Conservation (phyloP, 108 stramenopile species). For the Discostella pseudostelligera region DNA sequence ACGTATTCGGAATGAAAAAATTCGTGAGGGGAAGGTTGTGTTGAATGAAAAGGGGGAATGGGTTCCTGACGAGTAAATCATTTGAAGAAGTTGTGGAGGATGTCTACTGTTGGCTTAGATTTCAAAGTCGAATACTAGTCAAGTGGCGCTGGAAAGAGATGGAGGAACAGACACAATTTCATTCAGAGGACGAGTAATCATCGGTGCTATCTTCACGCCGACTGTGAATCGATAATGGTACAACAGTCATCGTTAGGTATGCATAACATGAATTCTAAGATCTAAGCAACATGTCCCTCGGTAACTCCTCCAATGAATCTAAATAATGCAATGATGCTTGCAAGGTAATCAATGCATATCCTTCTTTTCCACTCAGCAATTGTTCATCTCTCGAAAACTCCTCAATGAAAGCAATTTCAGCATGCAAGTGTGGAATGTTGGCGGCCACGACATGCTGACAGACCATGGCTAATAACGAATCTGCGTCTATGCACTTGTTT, state of each 20-base stretch:
- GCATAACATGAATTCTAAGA: neutral
- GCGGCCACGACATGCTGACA: slow-evolving; percentile 80
- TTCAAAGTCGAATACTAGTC: no score
- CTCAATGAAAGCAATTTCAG: slow-evolving; percentile 83
- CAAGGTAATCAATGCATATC: slow-evolving; percentile 82
- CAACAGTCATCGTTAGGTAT: no score
- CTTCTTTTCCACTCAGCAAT: slow-evolving; percentile 79
- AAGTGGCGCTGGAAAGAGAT: no score
- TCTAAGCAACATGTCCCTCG: slow-evolving; percentile 49
- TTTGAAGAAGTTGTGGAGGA: neutral
- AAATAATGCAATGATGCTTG: slow-evolving; percentile 85
- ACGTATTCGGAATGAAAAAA: slow-evolving; percentile 26
- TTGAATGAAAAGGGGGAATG: slow-evolving; percentile 28
- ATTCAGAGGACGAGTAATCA: no score
- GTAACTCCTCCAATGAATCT: slow-evolving; percentile 62
- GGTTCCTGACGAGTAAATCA: slow-evolving; percentile 10
- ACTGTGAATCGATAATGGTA: no score
- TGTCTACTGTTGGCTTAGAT: neutral
- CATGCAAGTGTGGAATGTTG: slow-evolving; percentile 62
- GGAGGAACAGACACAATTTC: no score
- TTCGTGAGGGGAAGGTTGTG: slow-evolving; percentile 30
- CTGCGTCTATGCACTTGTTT: slow-evolving; percentile 61
- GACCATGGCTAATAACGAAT: slow-evolving; percentile 75
- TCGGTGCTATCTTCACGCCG: no score
- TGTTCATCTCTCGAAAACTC: slow-evolving; percentile 88